Conservation (phyloP, 169 alveolate species). For the Miamiensis avidus region DNA sequence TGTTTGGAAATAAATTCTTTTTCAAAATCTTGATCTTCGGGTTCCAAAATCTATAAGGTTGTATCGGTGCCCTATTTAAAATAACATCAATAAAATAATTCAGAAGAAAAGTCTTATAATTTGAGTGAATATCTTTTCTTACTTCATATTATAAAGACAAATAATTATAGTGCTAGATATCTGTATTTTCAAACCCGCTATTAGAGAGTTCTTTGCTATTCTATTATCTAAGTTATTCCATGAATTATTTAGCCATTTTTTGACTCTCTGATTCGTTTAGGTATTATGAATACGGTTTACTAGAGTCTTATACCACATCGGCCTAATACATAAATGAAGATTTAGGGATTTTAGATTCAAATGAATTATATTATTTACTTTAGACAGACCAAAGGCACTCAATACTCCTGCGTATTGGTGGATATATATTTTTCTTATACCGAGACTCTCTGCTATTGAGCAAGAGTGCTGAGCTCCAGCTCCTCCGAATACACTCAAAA, state of each 20-base stretch:
- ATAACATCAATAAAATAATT: too few relatives aligned
- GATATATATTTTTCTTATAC: conserved; percentile 65
- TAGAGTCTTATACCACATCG: neutral
- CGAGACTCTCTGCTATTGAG: conserved; percentile 71
- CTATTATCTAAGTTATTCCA: neutral
- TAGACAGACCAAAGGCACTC: conserved; percentile 85
- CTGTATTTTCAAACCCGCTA: neutral
- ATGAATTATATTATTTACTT: conserved; percentile 12
- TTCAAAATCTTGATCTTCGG: conserved; percentile 20
- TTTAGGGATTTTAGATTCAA: neutral
- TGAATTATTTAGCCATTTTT: neutral
- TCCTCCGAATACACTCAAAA: conserved; percentile 84
- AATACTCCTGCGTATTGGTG: conserved; percentile 83
- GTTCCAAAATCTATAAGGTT: conserved; percentile 35
- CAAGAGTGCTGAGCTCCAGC: conserved; percentile 90
- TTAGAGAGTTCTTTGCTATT: neutral
- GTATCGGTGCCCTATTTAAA: conserved; percentile 66
- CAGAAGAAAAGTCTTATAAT: too few relatives aligned
- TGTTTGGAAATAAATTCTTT: conserved; percentile 38
- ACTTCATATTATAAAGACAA: conserved; percentile 11
- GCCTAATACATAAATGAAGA: neutral
- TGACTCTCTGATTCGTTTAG: neutral
- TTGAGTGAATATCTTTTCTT: too few relatives aligned
- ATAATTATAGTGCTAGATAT: neutral
- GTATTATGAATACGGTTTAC: neutral